Percentiles rank a stretch among this genome's conserved stretches.
phyloP scores from a whole-genome alignment of 805 yeast species.

The Nakazawaea ambrosiae region DNA sequence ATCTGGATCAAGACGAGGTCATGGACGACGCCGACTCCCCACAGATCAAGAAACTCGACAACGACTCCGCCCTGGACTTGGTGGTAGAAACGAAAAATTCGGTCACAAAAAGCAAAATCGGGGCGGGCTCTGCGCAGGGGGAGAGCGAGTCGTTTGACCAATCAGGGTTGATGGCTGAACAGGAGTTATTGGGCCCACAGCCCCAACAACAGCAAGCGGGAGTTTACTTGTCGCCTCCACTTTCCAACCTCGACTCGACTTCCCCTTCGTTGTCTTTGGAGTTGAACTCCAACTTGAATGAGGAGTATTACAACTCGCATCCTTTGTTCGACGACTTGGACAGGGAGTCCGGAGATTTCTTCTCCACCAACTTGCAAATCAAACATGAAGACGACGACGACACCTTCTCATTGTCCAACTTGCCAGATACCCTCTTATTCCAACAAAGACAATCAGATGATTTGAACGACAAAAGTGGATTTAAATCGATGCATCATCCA shows the following conservation, averaged over 20 bases:
- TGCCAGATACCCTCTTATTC: neutral
- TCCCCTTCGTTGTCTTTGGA: conserved; percentile 23
- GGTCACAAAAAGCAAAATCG: too few species aligned
- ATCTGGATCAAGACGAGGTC: conserved; percentile 12
- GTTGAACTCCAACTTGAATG: conserved; percentile 17
- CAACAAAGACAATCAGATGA: conserved; percentile 10
- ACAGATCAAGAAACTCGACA: neutral
- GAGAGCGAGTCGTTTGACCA: neutral
- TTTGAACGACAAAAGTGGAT: conserved; percentile 25
- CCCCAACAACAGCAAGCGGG: neutral
- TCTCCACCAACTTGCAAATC: conserved; percentile 19
- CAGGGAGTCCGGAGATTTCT: conserved; percentile 6
- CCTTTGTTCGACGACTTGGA: conserved; percentile 10
- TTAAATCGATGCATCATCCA: conserved; percentile 34
- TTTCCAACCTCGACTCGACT: conserved; percentile 24
- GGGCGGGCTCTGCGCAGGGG: too few species aligned
- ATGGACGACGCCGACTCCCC: neutral
- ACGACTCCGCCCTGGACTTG: too few species aligned
- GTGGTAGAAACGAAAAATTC: too few species aligned
- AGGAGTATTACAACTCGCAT: conserved; percentile 12
- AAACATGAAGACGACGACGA: conserved; percentile 18
- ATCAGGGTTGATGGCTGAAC: neutral
- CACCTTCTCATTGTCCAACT: conserved; percentile 10
- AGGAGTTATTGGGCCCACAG: too few species aligned
- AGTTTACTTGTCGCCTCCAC: conserved; percentile 10